Percentiles rank a stretch among this genome's conserved stretches.
Evolutionary conservation across 2,329 filamentous ascomycete genomes (phyloP).

Genomic region (Penicillium sp.): DNA sequence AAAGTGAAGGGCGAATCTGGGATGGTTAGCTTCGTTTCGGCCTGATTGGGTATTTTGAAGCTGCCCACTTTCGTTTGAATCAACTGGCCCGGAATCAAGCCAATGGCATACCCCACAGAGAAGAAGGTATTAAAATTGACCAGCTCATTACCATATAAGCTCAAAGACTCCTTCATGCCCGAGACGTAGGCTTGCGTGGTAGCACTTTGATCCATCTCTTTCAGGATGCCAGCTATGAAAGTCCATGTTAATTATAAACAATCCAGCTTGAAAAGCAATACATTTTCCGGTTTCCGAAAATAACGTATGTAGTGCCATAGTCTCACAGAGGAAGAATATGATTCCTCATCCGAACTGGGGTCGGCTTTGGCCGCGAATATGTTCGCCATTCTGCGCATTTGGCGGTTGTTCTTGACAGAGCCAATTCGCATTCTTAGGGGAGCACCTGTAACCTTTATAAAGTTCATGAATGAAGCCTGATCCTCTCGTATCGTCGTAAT

Average conservation of each 20-base stretch:
- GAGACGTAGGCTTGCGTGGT: slow-evolving; percentile 13
- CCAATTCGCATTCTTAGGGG: not conserved
- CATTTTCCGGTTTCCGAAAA: slow-evolving; percentile 8
- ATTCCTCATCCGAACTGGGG: not conserved
- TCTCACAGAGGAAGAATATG: not conserved
- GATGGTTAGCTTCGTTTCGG: not conserved
- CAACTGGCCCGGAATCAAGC: slow-evolving; percentile 10
- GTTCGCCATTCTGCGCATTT: not conserved
- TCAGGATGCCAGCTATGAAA: slow-evolving; percentile 12
- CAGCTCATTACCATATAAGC: slow-evolving; percentile 11
- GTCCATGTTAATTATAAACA: slow-evolving; percentile 9
- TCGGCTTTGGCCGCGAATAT: not conserved
- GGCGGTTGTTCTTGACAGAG: too few species aligned
- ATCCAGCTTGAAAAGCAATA: slow-evolving; percentile 10
- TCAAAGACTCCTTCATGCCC: slow-evolving; percentile 10
- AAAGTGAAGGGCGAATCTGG: slow-evolving; percentile 7
- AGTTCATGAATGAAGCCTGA: not conserved
- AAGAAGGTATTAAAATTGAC: slow-evolving; percentile 12
- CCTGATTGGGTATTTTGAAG: not conserved
- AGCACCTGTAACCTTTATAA: not conserved
- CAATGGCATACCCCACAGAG: slow-evolving; percentile 11
- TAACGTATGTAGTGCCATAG: slow-evolving; percentile 5
- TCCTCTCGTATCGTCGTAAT: not conserved
- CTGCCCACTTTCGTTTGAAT: slow-evolving; percentile 10
- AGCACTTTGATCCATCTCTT: slow-evolving; percentile 8